These are phyloP conservation scores for Saccharomyces jurei DNA, from an alignment of 805 yeast genomes.

Conservation along the genomic window DNA sequence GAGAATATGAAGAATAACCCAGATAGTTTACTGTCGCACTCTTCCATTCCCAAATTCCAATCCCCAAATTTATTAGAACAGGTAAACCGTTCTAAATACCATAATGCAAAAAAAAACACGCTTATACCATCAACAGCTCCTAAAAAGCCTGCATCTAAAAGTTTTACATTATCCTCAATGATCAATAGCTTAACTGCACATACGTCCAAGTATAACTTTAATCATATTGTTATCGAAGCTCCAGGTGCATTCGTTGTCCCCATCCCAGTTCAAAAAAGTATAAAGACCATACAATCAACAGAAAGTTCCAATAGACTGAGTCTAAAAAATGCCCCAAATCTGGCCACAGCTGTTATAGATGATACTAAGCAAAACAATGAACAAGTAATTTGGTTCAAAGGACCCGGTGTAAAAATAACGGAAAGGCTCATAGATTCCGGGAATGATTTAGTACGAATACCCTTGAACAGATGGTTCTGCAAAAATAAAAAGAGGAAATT, in stretches of 20 bases:
- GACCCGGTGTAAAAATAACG: constrained; percentile 49
- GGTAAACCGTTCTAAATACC: neutral
- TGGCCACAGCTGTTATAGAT: neutral
- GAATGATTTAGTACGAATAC: constrained; percentile 10
- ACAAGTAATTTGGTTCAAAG: constrained; percentile 58
- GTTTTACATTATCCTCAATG: constrained; percentile 19
- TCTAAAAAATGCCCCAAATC: neutral
- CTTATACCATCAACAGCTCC: constrained; percentile 9
- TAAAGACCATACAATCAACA: constrained; percentile 31
- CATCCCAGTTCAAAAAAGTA: constrained; percentile 29
- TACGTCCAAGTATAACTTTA: constrained; percentile 17
- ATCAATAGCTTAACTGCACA: constrained; percentile 23
- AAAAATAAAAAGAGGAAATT: constrained; percentile 20
- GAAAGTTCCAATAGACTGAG: constrained; percentile 26
- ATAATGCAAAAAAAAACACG: neutral
- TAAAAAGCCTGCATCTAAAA: constrained; percentile 13
- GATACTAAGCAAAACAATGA: constrained; percentile 12
- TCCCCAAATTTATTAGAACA: neutral
- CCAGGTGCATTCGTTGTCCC: constrained; percentile 27
- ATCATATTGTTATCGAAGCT: constrained; percentile 21
- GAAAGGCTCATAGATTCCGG: constrained; percentile 33
- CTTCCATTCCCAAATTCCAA: neutral
- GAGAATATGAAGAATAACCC: neutral
- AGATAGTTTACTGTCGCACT: neutral
- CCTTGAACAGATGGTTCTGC: constrained; percentile 22